Base-by-base conservation (phyloP, 2,329 filamentous ascomycete genomes). In the Hypoxylon sp. region DNA sequence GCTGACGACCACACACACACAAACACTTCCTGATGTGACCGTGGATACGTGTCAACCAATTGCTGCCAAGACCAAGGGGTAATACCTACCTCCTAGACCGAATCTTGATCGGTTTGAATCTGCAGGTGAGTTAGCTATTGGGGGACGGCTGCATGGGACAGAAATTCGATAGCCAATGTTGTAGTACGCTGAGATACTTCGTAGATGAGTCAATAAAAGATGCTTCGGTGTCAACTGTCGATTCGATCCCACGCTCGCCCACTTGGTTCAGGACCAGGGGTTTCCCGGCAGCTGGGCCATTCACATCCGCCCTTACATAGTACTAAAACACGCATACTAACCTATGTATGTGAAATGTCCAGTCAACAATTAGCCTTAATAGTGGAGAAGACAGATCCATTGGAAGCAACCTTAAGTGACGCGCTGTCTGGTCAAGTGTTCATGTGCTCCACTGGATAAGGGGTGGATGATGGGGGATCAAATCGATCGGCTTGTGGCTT, bases 191-290 rank as follows among this genome's bases (percentile, higher is more conserved):
- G 57, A 64, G 46, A 61, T 17, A n/a, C n/a, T n/a, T n/a, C n/a
- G n/a, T n/a, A 22, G 39, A 67, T 67, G 64, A 67, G 54, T 67
- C 64, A 67, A 64, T n/a, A 32, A 26, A 48, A 53, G 17, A 41
- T 67, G 64, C 57, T 67, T 63, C 55, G 57, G 64, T 67, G 64
- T 67, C 64, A 64, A 64, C 39, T 39, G 43, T 41, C 41, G 49
- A 67, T 67, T 67, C 58, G 64, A 62, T 24, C 34, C 11, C 19
- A 24, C 24, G 19, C 30, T 49, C 46, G n/a, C n/a, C 59, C 50
- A 37, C 47, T 55, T 48, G 26, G 48, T 51, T 41, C n/a, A 47
- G 48, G 28, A 58, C 55, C 57, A 53, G 52, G 60, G 49, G 50
- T 15, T 22, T 41, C 37, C 43, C 43, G 56, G 37, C 44, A 51